Evolutionary conservation across 106 monocot genomes (phyloP), one percentile per base, ranked within the genome.

Genomic region (Agapanthus africanus): DNA sequence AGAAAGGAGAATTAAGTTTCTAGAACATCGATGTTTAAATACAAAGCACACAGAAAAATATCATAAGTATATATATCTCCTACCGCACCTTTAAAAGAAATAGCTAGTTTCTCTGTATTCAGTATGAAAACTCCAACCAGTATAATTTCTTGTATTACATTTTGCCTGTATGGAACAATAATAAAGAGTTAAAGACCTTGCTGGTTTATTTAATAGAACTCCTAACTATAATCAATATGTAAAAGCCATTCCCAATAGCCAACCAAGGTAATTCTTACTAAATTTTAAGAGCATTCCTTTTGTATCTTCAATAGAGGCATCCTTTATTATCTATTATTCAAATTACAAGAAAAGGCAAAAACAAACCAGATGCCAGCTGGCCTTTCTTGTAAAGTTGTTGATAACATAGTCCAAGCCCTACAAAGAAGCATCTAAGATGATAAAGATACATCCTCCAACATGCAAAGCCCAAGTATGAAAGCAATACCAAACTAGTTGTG

Each of bases 301-400:
- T 47, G 15, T 47, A 47, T 47, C 49, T 49, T 49, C n/a, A 49
- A 49, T 49, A 49, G n/a, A n/a, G n/a, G n/a, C n/a, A n/a, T n/a
- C n/a, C n/a, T n/a, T n/a, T n/a, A n/a, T n/a, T n/a, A n/a, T n/a
- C n/a, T n/a, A n/a, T n/a, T n/a, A n/a, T n/a, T n/a, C n/a, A n/a
- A n/a, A n/a, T n/a, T n/a, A n/a, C n/a, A n/a, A n/a, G n/a, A n/a
- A n/a, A n/a, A n/a, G n/a, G n/a, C n/a, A n/a, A n/a, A n/a, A n/a
- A n/a, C n/a, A n/a, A n/a, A n/a, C n/a, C n/a, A n/a, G n/a, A n/a
- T n/a, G n/a, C n/a, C n/a, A n/a, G n/a, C n/a, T n/a, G n/a, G n/a
- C n/a, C n/a, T n/a, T n/a, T n/a, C n/a, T n/a, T n/a, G n/a, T n/a
- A n/a, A n/a, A n/a, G n/a, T n/a, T n/a, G n/a, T n/a, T n/a, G n/a